Evolutionary conservation across 1,139 yeast genomes (phyloP).

Genomic region (Sugiyamaella paludigena): DNA sequence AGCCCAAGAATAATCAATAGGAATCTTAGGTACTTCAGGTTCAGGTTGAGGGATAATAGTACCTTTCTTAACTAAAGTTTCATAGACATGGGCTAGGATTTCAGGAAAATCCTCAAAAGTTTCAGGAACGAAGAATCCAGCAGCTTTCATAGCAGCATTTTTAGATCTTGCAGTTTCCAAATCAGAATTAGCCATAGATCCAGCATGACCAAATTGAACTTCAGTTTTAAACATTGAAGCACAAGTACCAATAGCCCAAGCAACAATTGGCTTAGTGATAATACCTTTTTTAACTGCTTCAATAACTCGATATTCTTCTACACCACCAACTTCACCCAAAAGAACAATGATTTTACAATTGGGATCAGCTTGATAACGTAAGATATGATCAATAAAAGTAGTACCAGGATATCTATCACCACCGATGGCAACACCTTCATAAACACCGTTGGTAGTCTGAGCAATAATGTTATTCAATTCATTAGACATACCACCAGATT

Average conservation of each 20-base stretch:
- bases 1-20: conserved; percentile 50
- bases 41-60: conserved; percentile 41
- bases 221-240: conserved; percentile 50
- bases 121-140: conserved; percentile 46
- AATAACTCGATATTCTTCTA: conserved; percentile 49
- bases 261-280: conserved; percentile 48
- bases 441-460: conserved; percentile 47
- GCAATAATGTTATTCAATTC: conserved; percentile 48
- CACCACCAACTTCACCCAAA: conserved; percentile 50
- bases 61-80: conserved; percentile 40
- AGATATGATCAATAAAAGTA: conserved; percentile 47
- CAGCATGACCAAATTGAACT: conserved; percentile 50
- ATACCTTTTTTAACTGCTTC: conserved; percentile 46
- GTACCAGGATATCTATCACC: conserved; percentile 52
- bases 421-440: conserved; percentile 49
- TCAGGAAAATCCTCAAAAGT: conserved; percentile 49
- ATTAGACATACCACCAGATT: conserved; percentile 51
- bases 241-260: conserved; percentile 51
- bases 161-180: conserved; percentile 46
- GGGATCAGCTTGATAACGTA: conserved; percentile 48
- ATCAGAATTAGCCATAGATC: conserved; percentile 48
- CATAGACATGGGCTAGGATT: conserved; percentile 39
- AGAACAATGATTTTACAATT: conserved; percentile 45
- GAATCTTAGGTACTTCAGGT: conserved; percentile 49
- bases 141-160: conserved; percentile 47